Base-by-base conservation (phyloP, 2,329 filamentous ascomycete genomes). In the Fusarium austroafricanum region DNA sequence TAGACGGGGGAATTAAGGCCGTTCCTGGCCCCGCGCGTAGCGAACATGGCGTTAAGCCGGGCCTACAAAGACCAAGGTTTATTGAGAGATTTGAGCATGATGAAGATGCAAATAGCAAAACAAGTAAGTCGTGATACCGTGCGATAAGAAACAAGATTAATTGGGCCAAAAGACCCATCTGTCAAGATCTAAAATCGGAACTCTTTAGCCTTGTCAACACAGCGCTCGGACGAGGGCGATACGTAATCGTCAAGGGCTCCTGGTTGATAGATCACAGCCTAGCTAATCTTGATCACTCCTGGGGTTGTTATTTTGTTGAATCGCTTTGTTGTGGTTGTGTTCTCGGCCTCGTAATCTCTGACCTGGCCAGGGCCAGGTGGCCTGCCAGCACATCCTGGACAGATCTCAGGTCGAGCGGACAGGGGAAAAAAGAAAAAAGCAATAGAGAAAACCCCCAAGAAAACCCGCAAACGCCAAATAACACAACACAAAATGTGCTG, bases 401-500 rank as follows among this genome's bases (percentile, higher is more conserved):
- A 67, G 61, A 73, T 72, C 67, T 73, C 60, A 55, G 50, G 68
- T 66, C 60, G 53, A 68, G 63, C 59, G 55, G 55, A 70, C 67
- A 59, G 55, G 55, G 57, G 52, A 55, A 57, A 46, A 26, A 8
- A 43, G 49, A 17, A 51, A 54, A 60, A 31, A 49, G 54, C 29
- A 33, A 64, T 12, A 31, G 44, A 54, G 42, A 18, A 29, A 11
- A 52, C 28, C 35, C 26, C 43, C 45, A 26, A 40, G 38, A 51
- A 63, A 70, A 43, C 38, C 39, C 20, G 44, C 37, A 65, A 61
- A 67, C 45, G 44, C 46, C 56, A 65, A 51, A 37, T 23, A 33
- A 37, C 20, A 43, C 18, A 21, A 43, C 28, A 49, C 38, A 33
- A 49, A 43, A 37, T 52, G 45, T 35, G 43, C 21, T 50, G 44